Base-by-base conservation (phyloP, 75 land plant species). In the Ceratopteris richardii region DNA sequence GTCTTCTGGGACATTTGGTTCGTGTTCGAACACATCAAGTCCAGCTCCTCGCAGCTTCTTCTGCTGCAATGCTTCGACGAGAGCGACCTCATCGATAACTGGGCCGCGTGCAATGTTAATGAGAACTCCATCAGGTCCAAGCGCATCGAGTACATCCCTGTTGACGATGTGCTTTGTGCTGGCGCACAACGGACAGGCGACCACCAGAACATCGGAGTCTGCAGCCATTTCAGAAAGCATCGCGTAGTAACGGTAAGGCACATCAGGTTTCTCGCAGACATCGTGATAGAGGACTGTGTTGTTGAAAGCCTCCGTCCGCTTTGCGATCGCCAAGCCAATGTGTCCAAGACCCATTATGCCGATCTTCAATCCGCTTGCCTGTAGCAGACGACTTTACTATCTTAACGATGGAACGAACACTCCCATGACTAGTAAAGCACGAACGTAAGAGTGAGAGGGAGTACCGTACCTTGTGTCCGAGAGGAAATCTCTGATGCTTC, bases 261-360 rank as follows among this genome's bases (percentile, higher is more conserved):
- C 42, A 25, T 74, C 72, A 30, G 82, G 58, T 60, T 93, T 93
- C 71, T 82, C 41, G 4, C 81, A 58, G 72, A 90, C 80, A 22
- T 90, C 73, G 58, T 61, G 61, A 73, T 93, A 93, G 33, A 66
- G 57, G 44, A 93, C 72, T 16, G 83, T 74, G 80, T 96, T 89
- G 29, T 66, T 64, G 39, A 93, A 93, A 44, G 77, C 96, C 68
- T 80, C 87, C 6, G 83, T 82, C 60, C 98, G 76, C 57, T 67
- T 80, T 11, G 98, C 98, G 42, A 90, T 72, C 10, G 98, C 98
- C 10, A 40, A 26, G 17, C 98, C 98, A 56, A 93, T 93, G 24
- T 96, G 75, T 20, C 98, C 98, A 60, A 89, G 69, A 21, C 98
- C 98, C 31, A 93, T 67, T 52, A 93, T 86, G n/a, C 98, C 98